Evolutionary conservation across 2,329 filamentous ascomycete species (phyloP).

Genomic region (Cryphonectria naterciae): DNA sequence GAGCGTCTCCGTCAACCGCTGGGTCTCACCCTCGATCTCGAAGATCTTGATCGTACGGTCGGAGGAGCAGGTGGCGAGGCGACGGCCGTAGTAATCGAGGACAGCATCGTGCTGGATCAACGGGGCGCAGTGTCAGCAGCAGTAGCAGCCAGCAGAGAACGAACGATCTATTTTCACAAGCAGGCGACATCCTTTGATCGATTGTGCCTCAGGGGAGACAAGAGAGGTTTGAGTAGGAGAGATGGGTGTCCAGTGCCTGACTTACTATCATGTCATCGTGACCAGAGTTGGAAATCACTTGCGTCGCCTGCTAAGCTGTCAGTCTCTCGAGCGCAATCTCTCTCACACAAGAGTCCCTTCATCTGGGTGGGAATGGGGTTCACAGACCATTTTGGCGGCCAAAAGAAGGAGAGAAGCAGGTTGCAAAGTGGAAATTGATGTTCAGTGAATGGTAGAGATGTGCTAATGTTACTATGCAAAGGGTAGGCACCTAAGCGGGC

Average conservation of each 20-base stretch:
- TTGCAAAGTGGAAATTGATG: not conserved
- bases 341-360: constrained; percentile 15
- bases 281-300: constrained; percentile 81
- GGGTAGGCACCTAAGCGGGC: not conserved
- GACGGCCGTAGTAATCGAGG: constrained; percentile 96
- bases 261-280: constrained; percentile 99
- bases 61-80: constrained; percentile 94
- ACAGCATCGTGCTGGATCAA: constrained; percentile 87
- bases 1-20: constrained; percentile 87
- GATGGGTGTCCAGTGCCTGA: constrained; percentile 35
- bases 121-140: constrained; percentile 26
- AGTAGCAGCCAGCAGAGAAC: not conserved
- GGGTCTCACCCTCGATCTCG: constrained; percentile 91
- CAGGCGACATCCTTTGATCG: constrained; percentile 1
- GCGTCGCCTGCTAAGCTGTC: constrained; percentile 49
- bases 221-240: not conserved
- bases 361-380: constrained; percentile 1
- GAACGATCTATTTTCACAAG: constrained; percentile 29
- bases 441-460: not conserved
- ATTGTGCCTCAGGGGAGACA: constrained; percentile 17
- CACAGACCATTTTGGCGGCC: constrained; percentile 30
- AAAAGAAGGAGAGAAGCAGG: not conserved
- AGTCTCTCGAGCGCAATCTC: constrained; percentile 3
- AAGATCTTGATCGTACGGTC: constrained; percentile 99
- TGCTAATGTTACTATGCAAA: not conserved